These are phyloP conservation scores for Cutaneotrichosporon spelunceum DNA, from an alignment of 1,284 basidiomycete species.

Conservation along the genomic window DNA sequence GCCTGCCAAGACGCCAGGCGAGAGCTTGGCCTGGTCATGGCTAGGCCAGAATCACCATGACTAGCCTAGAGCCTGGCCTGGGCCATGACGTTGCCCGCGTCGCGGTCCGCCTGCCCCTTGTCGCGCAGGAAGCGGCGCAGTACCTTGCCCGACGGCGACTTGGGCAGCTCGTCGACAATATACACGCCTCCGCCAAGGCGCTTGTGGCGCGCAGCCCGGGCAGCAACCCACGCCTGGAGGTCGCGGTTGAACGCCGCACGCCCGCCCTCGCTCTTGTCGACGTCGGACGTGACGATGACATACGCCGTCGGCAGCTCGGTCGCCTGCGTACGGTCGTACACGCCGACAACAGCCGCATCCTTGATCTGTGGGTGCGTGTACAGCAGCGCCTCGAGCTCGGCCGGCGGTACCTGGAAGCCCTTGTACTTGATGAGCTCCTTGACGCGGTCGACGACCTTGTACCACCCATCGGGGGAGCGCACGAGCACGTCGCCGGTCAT, in stretches of 20 bases:
- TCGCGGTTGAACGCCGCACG: conserved; percentile 52
- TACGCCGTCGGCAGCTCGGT: conserved; percentile 67
- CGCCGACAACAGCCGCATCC: conserved; percentile 68
- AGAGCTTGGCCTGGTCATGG: too few species aligned
- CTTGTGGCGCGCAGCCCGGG: conserved; percentile 56
- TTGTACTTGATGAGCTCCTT: conserved; percentile 81
- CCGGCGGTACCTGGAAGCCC: conserved; percentile 66
- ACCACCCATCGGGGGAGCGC: conserved; percentile 61
- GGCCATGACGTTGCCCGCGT: conserved; percentile 1
- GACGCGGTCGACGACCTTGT: conserved; percentile 54
- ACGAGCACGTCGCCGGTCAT: conserved; percentile 76
- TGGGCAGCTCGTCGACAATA: conserved; percentile 54
- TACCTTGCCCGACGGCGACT: conserved; percentile 46
- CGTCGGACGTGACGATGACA: conserved; percentile 11
- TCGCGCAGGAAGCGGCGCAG: conserved; percentile 40
- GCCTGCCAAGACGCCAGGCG: too few species aligned
- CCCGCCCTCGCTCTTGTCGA: conserved; percentile 2
- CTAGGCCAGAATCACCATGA: too few species aligned
- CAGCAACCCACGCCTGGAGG: conserved; percentile 63
- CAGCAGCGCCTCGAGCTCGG: conserved; percentile 72
- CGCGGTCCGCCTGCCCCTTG: conserved; percentile 20
- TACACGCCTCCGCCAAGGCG: conserved; percentile 53
- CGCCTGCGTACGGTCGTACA: conserved; percentile 61
- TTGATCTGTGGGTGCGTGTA: conserved; percentile 67
- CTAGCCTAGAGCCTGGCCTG: conserved; percentile 10